Percentiles rank a stretch among this genome's conserved stretches.
Evolutionary conservation across 2,329 filamentous ascomycete species (phyloP).

Genomic region (Colletotrichum sojae): DNA sequence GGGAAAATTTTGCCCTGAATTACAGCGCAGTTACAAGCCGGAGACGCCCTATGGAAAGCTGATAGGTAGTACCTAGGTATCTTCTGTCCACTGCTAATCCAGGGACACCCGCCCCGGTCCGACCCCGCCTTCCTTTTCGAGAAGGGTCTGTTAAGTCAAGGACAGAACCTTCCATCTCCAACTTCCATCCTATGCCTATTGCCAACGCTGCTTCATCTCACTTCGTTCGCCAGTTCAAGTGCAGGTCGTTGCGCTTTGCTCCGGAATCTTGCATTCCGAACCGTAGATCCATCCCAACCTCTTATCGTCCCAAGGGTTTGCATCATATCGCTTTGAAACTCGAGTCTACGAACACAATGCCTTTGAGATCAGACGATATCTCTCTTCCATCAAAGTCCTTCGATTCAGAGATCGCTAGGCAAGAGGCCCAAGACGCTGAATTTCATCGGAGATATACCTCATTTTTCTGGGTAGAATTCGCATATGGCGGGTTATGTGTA

Average conservation of each 20-base stretch:
- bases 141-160: neutral
- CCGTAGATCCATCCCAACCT: neutral
- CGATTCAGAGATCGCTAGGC: neutral
- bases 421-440: neutral
- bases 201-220: neutral
- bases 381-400: neutral
- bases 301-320: neutral
- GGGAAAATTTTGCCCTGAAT: neutral
- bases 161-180: neutral
- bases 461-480: no score
- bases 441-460: no score
- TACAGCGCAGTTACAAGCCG: neutral
- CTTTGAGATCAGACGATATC: neutral
- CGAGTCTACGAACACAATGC: neutral
- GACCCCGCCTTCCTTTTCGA: conserved; percentile 30
- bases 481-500: no score
- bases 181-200: neutral
- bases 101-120: neutral
- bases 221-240: neutral
- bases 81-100: neutral
- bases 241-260: neutral
- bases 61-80: neutral
- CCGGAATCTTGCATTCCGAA: neutral
- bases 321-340: neutral
- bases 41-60: no score